These are phyloP conservation scores for Penicillium manginii DNA, from an alignment of 495 filamentous ascomycete genomes.

Conservation along the genomic window DNA sequence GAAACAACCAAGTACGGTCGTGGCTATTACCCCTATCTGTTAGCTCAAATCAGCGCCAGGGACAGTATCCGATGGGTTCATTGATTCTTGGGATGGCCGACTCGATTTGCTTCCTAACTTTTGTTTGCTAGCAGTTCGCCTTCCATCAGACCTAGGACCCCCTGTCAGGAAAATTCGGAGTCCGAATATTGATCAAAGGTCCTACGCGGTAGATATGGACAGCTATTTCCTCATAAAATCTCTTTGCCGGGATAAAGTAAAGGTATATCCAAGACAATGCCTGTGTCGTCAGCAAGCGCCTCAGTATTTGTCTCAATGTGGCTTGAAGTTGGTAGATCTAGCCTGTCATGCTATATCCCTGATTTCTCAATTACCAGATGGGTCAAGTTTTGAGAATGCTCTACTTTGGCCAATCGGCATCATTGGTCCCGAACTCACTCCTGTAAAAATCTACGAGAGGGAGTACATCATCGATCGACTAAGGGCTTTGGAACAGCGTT, in stretches of 20 bases:
- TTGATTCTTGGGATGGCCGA: constrained; percentile 9
- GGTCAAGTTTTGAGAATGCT: constrained; percentile 6
- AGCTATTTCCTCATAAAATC: background rate
- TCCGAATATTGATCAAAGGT: background rate
- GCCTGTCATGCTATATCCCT: background rate
- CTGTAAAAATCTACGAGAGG: background rate
- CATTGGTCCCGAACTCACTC: constrained; percentile 1
- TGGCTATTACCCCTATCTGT: constrained; percentile 8
- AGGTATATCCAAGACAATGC: constrained; percentile 1
- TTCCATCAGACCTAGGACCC: background rate
- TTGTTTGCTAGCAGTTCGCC: background rate
- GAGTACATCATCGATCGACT: constrained; percentile 5
- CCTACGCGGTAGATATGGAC: background rate
- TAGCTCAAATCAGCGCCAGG: constrained; percentile 6
- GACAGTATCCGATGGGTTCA: constrained; percentile 3
- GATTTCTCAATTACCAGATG: constrained; percentile 5
- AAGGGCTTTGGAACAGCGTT: constrained; percentile 2
- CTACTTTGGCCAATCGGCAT: constrained; percentile 16
- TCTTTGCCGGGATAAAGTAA: constrained; percentile 1
- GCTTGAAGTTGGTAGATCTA: background rate
- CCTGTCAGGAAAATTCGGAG: background rate
- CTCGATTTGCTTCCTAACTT: constrained; percentile 14
- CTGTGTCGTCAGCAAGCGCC: background rate
- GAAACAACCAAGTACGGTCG: background rate
- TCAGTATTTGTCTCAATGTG: background rate